A percentile compares a stretch with the other conserved stretches of the same genome.
These are phyloP conservation scores for Thermomucor indicae-seudaticae DNA, from an alignment of 371 early-diverging fungal genomes.

Conservation along the genomic window DNA sequence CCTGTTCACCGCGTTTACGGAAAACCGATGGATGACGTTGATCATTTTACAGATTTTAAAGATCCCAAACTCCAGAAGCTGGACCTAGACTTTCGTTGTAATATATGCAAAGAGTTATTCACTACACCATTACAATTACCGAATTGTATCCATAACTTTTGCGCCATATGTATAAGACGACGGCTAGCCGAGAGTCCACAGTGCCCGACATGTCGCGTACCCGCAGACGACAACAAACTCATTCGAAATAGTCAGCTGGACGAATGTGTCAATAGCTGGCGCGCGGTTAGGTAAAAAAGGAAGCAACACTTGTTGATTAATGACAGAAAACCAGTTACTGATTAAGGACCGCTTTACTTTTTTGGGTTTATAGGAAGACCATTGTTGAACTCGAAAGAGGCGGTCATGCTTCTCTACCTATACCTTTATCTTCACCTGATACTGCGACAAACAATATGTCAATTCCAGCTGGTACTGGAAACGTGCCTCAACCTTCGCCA, in stretches of 20 bases:
- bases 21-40: slow-evolving; percentile 13
- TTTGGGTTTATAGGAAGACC: too few relatives aligned
- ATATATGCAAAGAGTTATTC: slow-evolving; percentile 64
- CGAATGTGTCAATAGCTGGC: slow-evolving; percentile 22
- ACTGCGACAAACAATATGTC: too few relatives aligned
- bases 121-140: slow-evolving; percentile 48
- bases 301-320: too few relatives aligned
- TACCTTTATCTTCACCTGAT: too few relatives aligned
- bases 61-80: slow-evolving; percentile 33
- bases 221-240: slow-evolving; percentile 29
- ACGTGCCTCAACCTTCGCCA: not conserved
- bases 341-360: too few relatives aligned
- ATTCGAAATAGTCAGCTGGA: slow-evolving; percentile 37
- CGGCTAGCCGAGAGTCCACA: slow-evolving; percentile 40
- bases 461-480: not conserved
- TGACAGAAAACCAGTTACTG: too few relatives aligned
- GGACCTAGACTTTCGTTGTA: slow-evolving; percentile 59
- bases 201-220: slow-evolving; percentile 54
- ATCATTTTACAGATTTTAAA: slow-evolving; percentile 19
- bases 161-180: slow-evolving; percentile 61
- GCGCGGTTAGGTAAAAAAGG: slow-evolving; percentile 5
- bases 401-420: too few relatives aligned
- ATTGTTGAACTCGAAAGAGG: too few relatives aligned
- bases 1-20: too few relatives aligned
- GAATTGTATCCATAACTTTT: slow-evolving; percentile 63